phyloP scores from a whole-genome alignment of 352 stramenopile species.

The Achlya hypogyna region DNA sequence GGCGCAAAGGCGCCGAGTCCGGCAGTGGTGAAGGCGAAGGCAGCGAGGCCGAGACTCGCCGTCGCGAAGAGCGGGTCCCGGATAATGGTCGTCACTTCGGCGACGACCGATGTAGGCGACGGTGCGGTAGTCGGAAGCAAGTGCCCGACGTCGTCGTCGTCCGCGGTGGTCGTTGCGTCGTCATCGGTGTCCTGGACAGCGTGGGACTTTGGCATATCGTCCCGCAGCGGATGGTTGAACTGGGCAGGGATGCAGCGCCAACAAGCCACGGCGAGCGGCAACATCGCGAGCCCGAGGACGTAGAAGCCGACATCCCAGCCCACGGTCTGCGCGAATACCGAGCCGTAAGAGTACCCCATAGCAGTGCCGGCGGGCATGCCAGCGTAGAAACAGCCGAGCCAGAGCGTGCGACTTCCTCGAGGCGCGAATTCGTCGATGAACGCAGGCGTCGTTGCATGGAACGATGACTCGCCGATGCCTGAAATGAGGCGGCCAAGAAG shows the following conservation, averaged over 20 bases:
- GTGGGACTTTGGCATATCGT: background rate
- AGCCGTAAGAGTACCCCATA: slow-evolving; percentile 39
- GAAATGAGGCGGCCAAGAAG: slow-evolving; percentile 40
- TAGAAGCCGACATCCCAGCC: slow-evolving; percentile 76
- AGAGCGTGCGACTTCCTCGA: slow-evolving; percentile 30
- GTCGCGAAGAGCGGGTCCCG: slow-evolving; percentile 27
- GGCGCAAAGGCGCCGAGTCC: slow-evolving; percentile 22
- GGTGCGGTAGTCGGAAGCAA: background rate
- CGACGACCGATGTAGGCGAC: background rate
- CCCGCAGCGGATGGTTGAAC: slow-evolving; percentile 6
- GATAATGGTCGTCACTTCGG: slow-evolving; percentile 1
- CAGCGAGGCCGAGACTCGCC: slow-evolving; percentile 30
- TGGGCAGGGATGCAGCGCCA: background rate
- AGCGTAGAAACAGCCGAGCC: slow-evolving; percentile 59
- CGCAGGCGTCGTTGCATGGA: slow-evolving; percentile 47
- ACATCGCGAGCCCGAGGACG: slow-evolving; percentile 23
- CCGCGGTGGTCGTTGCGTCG: background rate
- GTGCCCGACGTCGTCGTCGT: background rate
- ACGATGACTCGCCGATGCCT: slow-evolving; percentile 48
- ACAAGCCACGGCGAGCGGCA: background rate
- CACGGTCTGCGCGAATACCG: slow-evolving; percentile 19
- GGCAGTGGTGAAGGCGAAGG: slow-evolving; percentile 29
- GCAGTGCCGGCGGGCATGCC: slow-evolving; percentile 46
- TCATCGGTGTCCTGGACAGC: background rate
- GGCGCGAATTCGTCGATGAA: slow-evolving; percentile 58